Percentiles rank a stretch among this genome's conserved stretches.
These are phyloP conservation scores for Nevesoporus exiguus DNA, from an alignment of 768 basidiomycete genomes.

Conservation along the genomic window DNA sequence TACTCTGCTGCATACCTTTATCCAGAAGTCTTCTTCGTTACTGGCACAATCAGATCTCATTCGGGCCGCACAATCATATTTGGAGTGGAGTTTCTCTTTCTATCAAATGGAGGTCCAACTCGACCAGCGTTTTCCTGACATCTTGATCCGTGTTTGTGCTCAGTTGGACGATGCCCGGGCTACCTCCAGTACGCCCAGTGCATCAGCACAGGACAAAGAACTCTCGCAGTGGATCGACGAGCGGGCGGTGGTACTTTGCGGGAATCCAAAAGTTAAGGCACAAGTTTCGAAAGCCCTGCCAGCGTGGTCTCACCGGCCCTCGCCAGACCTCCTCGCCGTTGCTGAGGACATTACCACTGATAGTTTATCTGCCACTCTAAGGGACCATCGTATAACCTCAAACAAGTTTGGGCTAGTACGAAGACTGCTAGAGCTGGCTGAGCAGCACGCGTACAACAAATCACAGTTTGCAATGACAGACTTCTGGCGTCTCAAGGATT, in stretches of 20 bases:
- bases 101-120: conserved; percentile 41
- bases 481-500: conserved; percentile 85
- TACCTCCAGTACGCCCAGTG: conserved; percentile 26
- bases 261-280: conserved; percentile 34
- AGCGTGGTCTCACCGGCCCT: conserved; percentile 72
- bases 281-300: conserved; percentile 57
- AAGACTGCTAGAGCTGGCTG: conserved; percentile 51
- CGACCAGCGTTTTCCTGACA: conserved; percentile 57
- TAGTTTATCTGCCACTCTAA: conserved; percentile 52
- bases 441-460: conserved; percentile 36
- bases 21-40: conserved; percentile 63
- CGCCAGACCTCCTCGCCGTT: conserved; percentile 41
- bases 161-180: conserved; percentile 53
- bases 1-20: conserved; percentile 63
- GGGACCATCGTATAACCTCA: conserved; percentile 55
- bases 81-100: conserved; percentile 69
- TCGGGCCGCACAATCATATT: conserved; percentile 65
- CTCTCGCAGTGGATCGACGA: conserved; percentile 64
- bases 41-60: conserved; percentile 67
- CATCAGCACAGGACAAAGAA: conserved; percentile 39
- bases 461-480: conserved; percentile 52
- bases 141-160: conserved; percentile 66
- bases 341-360: conserved; percentile 45
- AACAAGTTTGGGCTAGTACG: conserved; percentile 79
- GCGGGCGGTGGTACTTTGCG: conserved; percentile 43